Evolutionary conservation across 1,284 basidiomycete genomes (phyloP).

Genomic region (Polyporus tsugae): DNA sequence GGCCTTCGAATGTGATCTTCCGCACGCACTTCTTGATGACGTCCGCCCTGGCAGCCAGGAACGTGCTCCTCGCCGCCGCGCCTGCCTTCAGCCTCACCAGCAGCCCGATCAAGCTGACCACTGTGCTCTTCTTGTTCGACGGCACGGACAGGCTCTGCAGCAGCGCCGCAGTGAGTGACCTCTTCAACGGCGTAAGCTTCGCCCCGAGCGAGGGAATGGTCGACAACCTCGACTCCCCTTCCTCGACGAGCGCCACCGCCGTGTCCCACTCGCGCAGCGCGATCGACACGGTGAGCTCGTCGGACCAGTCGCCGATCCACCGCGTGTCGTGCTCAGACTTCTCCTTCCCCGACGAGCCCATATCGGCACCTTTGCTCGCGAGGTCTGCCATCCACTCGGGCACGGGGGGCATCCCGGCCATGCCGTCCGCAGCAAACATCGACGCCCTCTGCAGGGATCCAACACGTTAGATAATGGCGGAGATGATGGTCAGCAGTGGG

Average conservation of each 20-base stretch:
- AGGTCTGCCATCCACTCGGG: constrained; percentile 79
- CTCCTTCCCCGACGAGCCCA: constrained; percentile 65
- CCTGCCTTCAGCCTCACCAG: constrained; percentile 82
- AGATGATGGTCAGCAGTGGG: neutral
- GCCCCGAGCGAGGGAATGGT: constrained; percentile 61
- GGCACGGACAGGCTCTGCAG: constrained; percentile 79
- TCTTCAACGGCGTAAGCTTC: constrained; percentile 75
- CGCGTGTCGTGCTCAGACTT: constrained; percentile 81
- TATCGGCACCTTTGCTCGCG: constrained; percentile 59
- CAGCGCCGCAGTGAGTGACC: constrained; percentile 77
- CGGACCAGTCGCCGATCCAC: constrained; percentile 91
- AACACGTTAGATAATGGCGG: neutral
- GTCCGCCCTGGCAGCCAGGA: constrained; percentile 82
- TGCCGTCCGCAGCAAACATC: constrained; percentile 34
- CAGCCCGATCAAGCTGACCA: constrained; percentile 76
- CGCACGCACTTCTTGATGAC: constrained; percentile 82
- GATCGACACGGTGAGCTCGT: constrained; percentile 92
- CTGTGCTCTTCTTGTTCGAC: constrained; percentile 81
- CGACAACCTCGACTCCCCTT: constrained; percentile 74
- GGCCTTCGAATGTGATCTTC: constrained; percentile 91
- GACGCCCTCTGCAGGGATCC: constrained; percentile 37
- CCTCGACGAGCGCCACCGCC: constrained; percentile 85
- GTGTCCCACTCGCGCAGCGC: constrained; percentile 90
- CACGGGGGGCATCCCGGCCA: constrained; percentile 50
- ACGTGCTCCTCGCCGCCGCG: constrained; percentile 83